A percentile compares a stretch with the other conserved stretches of the same genome.
phyloP scores from a whole-genome alignment of 208 protist species.

The Vickermania spadyakhi region DNA sequence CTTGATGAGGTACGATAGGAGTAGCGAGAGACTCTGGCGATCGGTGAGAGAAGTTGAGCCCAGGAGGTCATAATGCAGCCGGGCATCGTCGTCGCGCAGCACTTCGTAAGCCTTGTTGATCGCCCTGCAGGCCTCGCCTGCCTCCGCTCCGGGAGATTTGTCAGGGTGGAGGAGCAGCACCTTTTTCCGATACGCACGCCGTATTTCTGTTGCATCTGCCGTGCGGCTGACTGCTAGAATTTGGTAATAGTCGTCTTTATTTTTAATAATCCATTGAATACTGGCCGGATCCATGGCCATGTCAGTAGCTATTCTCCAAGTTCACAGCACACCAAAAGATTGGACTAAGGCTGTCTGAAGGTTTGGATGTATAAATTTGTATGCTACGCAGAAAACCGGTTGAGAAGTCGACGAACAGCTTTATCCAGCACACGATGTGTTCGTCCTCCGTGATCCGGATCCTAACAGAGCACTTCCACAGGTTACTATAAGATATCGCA shows the following conservation, averaged over 20 bases:
- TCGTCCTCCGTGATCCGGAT: too few species aligned
- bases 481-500: too few species aligned
- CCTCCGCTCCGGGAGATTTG: conserved; percentile 21
- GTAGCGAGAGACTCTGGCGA: too few species aligned
- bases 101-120: conserved; percentile 91
- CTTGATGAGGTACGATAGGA: too few species aligned
- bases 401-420: too few species aligned
- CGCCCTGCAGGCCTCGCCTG: conserved; percentile 23
- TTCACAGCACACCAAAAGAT: too few species aligned
- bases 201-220: conserved; percentile 11
- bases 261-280: conserved; percentile 14
- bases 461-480: too few species aligned
- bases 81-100: conserved; percentile 77
- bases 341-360: too few species aligned
- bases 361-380: conserved; percentile 4
- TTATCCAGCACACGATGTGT: too few species aligned
- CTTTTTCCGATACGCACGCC: conserved; percentile 19
- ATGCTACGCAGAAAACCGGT: neutral
- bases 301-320: conserved; percentile 1
- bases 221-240: conserved; percentile 10
- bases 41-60: too few species aligned
- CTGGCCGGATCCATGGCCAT: neutral
- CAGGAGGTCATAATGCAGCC: conserved; percentile 90
- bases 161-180: conserved; percentile 38
- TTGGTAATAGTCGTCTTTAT: conserved; percentile 14